Evolutionary conservation across 192 early-diverging fungal species (phyloP), one percentile per base, ranked within the genome.

Genomic region (Paraglomus brasilianum): DNA sequence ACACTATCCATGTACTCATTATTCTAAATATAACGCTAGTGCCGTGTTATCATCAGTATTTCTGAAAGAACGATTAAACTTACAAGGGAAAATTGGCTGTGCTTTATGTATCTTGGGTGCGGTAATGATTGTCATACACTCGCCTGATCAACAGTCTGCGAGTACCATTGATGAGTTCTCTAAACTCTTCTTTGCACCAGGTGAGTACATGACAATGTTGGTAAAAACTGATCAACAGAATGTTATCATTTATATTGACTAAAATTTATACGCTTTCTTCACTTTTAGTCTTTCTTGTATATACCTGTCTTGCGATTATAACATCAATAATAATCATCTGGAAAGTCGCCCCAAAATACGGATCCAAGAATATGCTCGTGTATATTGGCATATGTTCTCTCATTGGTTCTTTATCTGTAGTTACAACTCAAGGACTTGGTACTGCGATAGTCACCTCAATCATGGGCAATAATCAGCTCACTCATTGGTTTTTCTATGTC

Each of bases 111-210:
- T 92, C 22, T 81, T 75, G 67, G 90, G 70, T 52, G 77, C 90
- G 0, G 81, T 82, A 7, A 64, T 92, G 42, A 78, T 80, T 60
- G 75, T 80, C 8, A 65, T 80, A 24, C 73, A 80, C 66, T 75
- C 78, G 15, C 88, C 88, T 30, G 80, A 71, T 65, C 90, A 94
- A 61, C 83, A 83, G 13, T 76, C 84, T 52, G 85, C 91, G 38
- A 85, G 87, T 10, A 84, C 81, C 21, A 89, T 95, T 43, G 90
- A 93, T 67, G 81, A 92, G 64, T 93, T 96, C 70, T 83, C 92
- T 74, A 49, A 71, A 41, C 79, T 81, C 52, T 83, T 89, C 13
- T 64, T 89, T 10, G 57, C 74, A 50, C 87, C 87, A 60, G 83
- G 86, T 88, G 76, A 22, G 53, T 8, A 66, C 50, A 5, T 8